phyloP scores from a whole-genome alignment of 306 rosid genomes.

The Heteromeles arbutifolia region DNA sequence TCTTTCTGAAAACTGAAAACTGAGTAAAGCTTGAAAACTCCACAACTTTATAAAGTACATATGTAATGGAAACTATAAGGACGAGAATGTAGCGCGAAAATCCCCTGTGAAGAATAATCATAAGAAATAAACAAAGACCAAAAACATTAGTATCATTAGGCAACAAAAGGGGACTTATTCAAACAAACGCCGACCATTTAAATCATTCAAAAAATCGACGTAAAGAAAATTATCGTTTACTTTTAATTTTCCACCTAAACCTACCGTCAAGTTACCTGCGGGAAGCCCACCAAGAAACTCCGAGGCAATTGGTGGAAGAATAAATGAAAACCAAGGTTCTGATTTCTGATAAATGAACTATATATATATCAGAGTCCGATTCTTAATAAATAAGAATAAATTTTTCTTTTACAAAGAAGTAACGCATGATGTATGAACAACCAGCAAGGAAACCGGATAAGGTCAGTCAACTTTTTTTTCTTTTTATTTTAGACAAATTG shows the following conservation, averaged over 20 bases:
- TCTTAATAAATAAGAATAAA: not conserved
- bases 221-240: not conserved
- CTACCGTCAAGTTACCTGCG: not conserved
- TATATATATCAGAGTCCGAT: not conserved
- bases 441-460: not conserved
- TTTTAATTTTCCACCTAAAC: not conserved
- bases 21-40: not conserved
- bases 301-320: not conserved
- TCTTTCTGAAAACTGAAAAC: not conserved
- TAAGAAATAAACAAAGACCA: constrained; percentile 5
- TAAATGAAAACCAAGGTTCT: not conserved
- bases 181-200: constrained; percentile 9
- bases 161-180: constrained; percentile 18
- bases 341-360: not conserved
- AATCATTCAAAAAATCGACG: not conserved
- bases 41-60: not conserved
- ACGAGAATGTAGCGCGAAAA: constrained; percentile 14
- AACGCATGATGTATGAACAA: not conserved
- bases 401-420: not conserved
- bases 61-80: not conserved
- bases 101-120: not conserved
- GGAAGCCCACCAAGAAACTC: not conserved
- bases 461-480: not conserved
- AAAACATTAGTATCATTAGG: not conserved
- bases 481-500: not conserved